These are phyloP conservation scores for Euphrasia confusa DNA, from an alignment of 257 asterid species.

Conservation along the genomic window DNA sequence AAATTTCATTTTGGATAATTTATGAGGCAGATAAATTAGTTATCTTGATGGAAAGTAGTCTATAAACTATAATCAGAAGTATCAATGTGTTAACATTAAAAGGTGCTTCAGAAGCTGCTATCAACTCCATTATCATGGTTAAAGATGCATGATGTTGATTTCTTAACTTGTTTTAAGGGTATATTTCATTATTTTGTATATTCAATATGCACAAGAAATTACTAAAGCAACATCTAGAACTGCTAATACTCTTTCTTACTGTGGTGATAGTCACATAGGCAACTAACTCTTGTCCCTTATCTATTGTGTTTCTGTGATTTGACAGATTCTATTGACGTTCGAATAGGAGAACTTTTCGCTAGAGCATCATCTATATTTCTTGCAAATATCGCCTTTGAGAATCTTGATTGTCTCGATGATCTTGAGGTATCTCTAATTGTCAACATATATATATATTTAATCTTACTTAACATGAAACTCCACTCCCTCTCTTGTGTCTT, in stretches of 20 bases:
- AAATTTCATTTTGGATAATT: slow-evolving; percentile 11
- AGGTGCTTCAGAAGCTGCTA: neutral
- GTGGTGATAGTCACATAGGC: slow-evolving; percentile 13
- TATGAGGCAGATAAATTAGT: slow-evolving; percentile 1
- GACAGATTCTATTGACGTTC: slow-evolving; percentile 69
- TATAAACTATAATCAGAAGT: too few relatives aligned
- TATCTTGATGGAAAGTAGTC: too few relatives aligned
- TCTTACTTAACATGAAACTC: too few relatives aligned
- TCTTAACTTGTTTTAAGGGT: too few relatives aligned
- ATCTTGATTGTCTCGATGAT: slow-evolving; percentile 61
- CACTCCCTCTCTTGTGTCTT: too few relatives aligned
- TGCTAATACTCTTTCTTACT: slow-evolving; percentile 13
- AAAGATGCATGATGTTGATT: neutral
- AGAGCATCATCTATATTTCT: slow-evolving; percentile 60
- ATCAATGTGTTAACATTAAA: neutral
- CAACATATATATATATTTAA: too few relatives aligned
- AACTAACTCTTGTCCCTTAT: slow-evolving; percentile 15
- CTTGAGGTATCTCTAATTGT: slow-evolving; percentile 46
- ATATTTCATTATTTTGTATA: neutral
- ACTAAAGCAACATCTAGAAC: slow-evolving; percentile 5
- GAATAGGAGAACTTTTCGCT: slow-evolving; percentile 59
- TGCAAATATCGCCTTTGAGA: slow-evolving; percentile 62
- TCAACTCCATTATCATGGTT: neutral
- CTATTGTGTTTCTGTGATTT: slow-evolving; percentile 27
- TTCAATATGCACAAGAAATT: neutral